These are phyloP conservation scores for Chionographis japonica DNA, from an alignment of 106 monocot species.

Conservation along the genomic window DNA sequence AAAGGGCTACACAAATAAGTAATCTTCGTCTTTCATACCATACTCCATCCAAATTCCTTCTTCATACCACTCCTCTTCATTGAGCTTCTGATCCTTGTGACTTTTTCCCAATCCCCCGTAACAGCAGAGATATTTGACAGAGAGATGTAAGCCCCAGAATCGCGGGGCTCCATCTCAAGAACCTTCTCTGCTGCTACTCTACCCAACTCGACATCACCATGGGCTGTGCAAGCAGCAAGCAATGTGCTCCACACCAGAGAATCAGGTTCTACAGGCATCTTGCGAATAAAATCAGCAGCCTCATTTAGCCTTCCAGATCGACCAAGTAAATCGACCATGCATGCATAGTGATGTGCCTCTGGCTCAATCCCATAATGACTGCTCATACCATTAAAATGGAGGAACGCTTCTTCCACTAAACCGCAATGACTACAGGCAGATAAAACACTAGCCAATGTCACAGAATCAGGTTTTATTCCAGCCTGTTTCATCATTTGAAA, in stretches of 20 bases:
- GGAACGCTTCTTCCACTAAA: constrained; percentile 56
- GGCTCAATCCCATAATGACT: constrained; percentile 45
- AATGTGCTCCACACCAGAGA: constrained; percentile 57
- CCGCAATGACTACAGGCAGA: constrained; percentile 68
- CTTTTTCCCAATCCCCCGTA: constrained; percentile 64
- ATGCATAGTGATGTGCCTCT: constrained; percentile 42
- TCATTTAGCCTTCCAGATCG: constrained; percentile 57
- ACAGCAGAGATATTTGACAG: constrained; percentile 59
- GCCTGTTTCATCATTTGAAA: constrained; percentile 51
- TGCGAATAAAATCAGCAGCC: constrained; percentile 43
- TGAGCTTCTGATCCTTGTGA: constrained; percentile 41
- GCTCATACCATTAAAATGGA: constrained; percentile 49
- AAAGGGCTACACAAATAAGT: too few relatives aligned
- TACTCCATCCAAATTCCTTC: constrained; percentile 74
- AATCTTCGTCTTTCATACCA: constrained; percentile 11
- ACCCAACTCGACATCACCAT: constrained; percentile 58
- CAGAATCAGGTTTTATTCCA: constrained; percentile 44
- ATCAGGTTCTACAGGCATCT: constrained; percentile 45
- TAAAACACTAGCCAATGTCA: constrained; percentile 45
- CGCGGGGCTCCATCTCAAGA: constrained; percentile 34
- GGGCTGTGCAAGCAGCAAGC: constrained; percentile 63
- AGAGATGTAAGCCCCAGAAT: constrained; percentile 49
- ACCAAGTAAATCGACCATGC: constrained; percentile 63
- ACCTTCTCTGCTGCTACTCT: constrained; percentile 44
- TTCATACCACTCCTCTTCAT: constrained; percentile 37